Evolutionary conservation across 345 rosid species (phyloP).

Genomic region (Lagerstroemia speciosa): DNA sequence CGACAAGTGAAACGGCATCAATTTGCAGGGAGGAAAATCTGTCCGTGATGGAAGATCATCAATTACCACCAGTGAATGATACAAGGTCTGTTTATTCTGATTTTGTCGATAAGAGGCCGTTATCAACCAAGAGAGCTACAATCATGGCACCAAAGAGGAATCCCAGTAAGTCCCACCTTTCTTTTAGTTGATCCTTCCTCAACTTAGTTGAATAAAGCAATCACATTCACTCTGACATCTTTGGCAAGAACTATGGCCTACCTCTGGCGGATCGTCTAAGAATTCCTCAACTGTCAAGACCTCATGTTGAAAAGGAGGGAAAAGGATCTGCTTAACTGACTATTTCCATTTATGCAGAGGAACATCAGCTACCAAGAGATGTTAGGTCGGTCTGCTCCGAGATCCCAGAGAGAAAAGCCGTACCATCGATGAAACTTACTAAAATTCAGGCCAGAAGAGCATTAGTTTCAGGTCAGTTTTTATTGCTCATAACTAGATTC

Average conservation of each 20-base stretch:
- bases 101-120: background rate
- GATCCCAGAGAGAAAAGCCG: constrained; percentile 22
- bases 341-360: background rate
- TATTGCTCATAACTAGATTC: background rate
- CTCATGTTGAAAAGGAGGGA: too few species aligned
- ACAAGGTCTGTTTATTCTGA: background rate
- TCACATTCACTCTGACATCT: too few species aligned
- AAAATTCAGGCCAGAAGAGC: background rate
- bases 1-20: constrained; percentile 35
- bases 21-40: constrained; percentile 14
- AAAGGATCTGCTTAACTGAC: too few species aligned
- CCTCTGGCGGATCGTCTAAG: too few species aligned
- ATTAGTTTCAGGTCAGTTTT: background rate
- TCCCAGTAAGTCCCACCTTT: background rate
- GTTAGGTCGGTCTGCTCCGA: constrained; percentile 34
- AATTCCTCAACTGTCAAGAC: too few species aligned
- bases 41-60: background rate
- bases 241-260: too few species aligned
- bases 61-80: background rate
- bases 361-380: background rate
- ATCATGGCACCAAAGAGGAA: background rate
- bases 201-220: too few species aligned
- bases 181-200: background rate
- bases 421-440: constrained; percentile 4
- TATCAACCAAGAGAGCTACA: background rate